These are phyloP conservation scores for Spirogloea muscicola DNA, from an alignment of 139 green algal genomes.

Conservation along the genomic window DNA sequence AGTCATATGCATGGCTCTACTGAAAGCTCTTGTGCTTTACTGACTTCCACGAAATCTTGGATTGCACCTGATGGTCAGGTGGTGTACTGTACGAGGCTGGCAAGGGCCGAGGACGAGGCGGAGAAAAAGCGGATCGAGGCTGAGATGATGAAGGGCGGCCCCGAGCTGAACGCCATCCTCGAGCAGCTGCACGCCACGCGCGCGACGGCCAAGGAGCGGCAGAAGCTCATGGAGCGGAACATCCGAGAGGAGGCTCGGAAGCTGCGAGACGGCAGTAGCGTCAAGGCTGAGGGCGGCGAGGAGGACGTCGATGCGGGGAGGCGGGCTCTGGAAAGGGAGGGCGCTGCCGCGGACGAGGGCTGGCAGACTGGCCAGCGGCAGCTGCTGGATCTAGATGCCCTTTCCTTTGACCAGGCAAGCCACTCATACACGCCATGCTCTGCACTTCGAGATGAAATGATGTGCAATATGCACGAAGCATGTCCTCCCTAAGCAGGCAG, in stretches of 20 bases:
- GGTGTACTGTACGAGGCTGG: slow-evolving; percentile 94
- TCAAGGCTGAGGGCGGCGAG: slow-evolving; percentile 6
- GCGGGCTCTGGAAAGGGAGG: slow-evolving; percentile 14
- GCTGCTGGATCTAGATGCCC: slow-evolving; percentile 79
- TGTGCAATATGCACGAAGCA: too few relatives aligned
- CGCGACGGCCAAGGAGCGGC: slow-evolving; percentile 58
- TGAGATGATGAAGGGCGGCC: slow-evolving; percentile 58
- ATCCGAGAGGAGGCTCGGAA: slow-evolving; percentile 88
- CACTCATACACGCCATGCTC: too few relatives aligned
- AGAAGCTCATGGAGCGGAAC: slow-evolving; percentile 67
- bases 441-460: too few relatives aligned
- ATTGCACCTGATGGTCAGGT: too few relatives aligned
- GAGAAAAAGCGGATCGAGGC: slow-evolving; percentile 72
- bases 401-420: slow-evolving; percentile 43
- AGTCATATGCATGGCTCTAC: too few relatives aligned
- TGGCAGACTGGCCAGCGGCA: slow-evolving; percentile 56
- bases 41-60: too few relatives aligned
- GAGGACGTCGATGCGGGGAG: slow-evolving; percentile 11
- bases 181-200: slow-evolving; percentile 74
- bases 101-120: slow-evolving; percentile 69
- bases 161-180: slow-evolving; percentile 69
- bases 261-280: slow-evolving; percentile 55
- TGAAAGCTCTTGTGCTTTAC: too few relatives aligned
- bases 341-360: slow-evolving; percentile 13
- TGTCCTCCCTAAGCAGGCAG: too few relatives aligned